These are phyloP conservation scores for Nicotiana otophora DNA, from an alignment of 257 asterid species.

Conservation along the genomic window DNA sequence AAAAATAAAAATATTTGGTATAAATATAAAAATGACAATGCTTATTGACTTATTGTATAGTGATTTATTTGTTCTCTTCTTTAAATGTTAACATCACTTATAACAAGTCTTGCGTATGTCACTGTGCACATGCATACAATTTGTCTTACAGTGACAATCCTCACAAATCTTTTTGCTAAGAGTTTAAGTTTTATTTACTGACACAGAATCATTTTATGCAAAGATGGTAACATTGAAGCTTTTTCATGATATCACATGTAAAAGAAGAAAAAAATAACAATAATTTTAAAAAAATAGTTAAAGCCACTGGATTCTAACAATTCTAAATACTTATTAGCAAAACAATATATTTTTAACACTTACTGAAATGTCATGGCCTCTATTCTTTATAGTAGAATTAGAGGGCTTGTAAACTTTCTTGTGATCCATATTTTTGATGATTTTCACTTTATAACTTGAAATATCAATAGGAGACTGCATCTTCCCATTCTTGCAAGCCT, in stretches of 20 bases:
- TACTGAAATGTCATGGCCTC: constrained; percentile 74
- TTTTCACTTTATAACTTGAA: constrained; percentile 34
- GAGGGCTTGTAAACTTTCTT: constrained; percentile 25
- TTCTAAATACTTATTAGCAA: no score
- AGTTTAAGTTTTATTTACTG: neutral
- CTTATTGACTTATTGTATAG: no score
- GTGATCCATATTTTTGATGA: constrained; percentile 17
- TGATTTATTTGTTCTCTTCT: no score
- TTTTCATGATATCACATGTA: neutral
- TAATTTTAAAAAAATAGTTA: neutral
- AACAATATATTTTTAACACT: neutral
- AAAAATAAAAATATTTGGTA: no score
- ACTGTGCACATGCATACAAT: no score
- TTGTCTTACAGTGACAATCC: no score
- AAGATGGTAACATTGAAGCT: neutral
- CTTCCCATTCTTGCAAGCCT: constrained; percentile 45
- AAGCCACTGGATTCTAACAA: neutral
- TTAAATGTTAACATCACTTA: no score
- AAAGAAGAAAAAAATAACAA: neutral
- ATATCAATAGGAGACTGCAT: constrained; percentile 69
- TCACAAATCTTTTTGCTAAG: rapidly evolving
- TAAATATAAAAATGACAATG: no score
- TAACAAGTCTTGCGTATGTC: no score
- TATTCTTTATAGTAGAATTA: constrained; percentile 43
- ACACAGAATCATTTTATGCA: neutral